phyloP scores from a whole-genome alignment of 2,329 filamentous ascomycete genomes.

The Raffaelea ambrosiae region DNA sequence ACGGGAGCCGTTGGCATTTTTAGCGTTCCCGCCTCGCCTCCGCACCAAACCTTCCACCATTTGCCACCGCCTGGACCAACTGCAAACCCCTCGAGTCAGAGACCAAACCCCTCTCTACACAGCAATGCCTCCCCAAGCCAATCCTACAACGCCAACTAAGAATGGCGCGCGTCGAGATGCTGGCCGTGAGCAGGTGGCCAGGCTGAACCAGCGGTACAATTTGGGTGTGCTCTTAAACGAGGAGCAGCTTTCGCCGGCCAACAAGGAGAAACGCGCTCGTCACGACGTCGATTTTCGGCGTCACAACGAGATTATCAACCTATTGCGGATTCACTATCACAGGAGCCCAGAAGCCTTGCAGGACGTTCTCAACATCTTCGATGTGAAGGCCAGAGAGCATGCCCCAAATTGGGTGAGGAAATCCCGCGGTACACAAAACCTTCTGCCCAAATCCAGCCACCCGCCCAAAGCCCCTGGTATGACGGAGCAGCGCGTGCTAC shows the following conservation, averaged over 20 bases:
- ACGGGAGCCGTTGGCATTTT: no score
- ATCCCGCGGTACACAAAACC: slow-evolving; percentile 10
- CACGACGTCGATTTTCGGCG: slow-evolving; percentile 11
- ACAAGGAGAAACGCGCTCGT: slow-evolving; percentile 11
- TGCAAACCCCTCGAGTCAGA: no score
- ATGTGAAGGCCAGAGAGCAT: slow-evolving; percentile 11
- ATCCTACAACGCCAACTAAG: slow-evolving; percentile 10
- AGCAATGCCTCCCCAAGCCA: neutral
- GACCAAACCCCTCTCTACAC: no score
- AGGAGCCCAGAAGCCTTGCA: slow-evolving; percentile 10
- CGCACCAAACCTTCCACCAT: no score
- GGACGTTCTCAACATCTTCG: slow-evolving; percentile 14
- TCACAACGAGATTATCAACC: slow-evolving; percentile 14
- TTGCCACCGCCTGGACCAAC: no score
- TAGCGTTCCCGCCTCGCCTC: no score
- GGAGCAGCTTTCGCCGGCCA: slow-evolving; percentile 12
- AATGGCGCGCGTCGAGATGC: neutral
- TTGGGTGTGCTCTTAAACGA: slow-evolving; percentile 17
- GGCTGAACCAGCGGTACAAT: slow-evolving; percentile 19
- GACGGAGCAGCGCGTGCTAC: slow-evolving; percentile 15
- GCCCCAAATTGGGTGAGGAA: slow-evolving; percentile 17
- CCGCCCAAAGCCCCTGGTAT: slow-evolving; percentile 11
- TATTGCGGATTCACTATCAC: slow-evolving; percentile 16
- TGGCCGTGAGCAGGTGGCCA: slow-evolving; percentile 13
- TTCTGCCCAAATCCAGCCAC: slow-evolving; percentile 7